Base-by-base conservation (phyloP, 169 alveolate genomes). In the Babesia ovis region DNA sequence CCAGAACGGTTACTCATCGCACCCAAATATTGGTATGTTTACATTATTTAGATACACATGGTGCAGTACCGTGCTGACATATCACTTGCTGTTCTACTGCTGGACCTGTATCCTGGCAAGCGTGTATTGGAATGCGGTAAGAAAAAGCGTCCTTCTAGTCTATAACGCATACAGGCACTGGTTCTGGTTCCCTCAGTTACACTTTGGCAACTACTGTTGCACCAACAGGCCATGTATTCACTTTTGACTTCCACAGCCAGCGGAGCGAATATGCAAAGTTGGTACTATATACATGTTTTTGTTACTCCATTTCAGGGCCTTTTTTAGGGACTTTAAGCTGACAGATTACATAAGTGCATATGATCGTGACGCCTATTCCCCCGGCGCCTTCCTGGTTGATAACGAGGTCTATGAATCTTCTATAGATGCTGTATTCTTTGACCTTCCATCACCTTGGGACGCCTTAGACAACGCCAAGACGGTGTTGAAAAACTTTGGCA, bases 361-460 rank as follows among this genome's bases (percentile, higher is more conserved):
- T 32, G 84, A 81, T n/a, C 41, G 82, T 11, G 87, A 79, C 35
- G 87, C 87, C 0, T 79, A 79, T 54, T 20, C 70, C 27, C 57
- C 62, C 3, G 68, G 42, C 29, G 87, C 87, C 5, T 77, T 77
- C 43, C 69, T 72, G 25, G 64, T 62, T 35, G 85, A 71, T 35
- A 83, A 56, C 23, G 87, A 77, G 18, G 70, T 89, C 27, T 23
- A 61, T 27, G 76, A 62, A 53, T 83, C 64, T 16, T 53, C 85
- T 43, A 71, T 93, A 61, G 93, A 91, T 70, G 85, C 93, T 34
- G 89, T 92, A 79, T 91, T 94, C 73, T 83, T 94, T 31, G 97
- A 94, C 84, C 86, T 94, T 62, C 97, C 97, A 14, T 92, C 96
- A 20, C 97, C 97, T 25, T 94, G 97, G 97, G 60, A 85, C 41